phyloP scores from a whole-genome alignment of 306 rosid species.

The Bauhinia variegata region DNA sequence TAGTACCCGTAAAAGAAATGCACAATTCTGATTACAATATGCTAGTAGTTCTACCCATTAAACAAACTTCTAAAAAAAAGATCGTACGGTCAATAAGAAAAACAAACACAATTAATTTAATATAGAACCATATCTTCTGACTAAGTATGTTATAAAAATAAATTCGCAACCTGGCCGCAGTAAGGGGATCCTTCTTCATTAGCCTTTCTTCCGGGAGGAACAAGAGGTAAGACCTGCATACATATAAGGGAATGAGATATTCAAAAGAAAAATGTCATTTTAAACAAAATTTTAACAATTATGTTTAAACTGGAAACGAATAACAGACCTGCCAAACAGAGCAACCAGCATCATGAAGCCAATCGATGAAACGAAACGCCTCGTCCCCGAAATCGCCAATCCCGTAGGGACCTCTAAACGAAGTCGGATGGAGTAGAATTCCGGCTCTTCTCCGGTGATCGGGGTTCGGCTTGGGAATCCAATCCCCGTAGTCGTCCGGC shows the following conservation, averaged over 20 bases:
- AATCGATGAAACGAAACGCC: constrained; percentile 79
- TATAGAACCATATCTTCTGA: background rate
- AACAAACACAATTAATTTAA: too few species aligned
- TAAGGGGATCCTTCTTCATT: constrained; percentile 83
- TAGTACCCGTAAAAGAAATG: too few species aligned
- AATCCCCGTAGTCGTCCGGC: constrained; percentile 62
- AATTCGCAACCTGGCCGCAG: constrained; percentile 51
- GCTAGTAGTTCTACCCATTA: background rate
- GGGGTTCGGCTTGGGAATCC: constrained; percentile 54
- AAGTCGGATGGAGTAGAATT: constrained; percentile 86
- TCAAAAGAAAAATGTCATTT: background rate
- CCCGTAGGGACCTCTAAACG: constrained; percentile 81
- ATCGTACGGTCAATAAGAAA: background rate
- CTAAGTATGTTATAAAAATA: background rate
- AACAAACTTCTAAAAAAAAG: background rate
- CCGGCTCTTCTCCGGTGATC: constrained; percentile 76
- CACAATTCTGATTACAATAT: too few species aligned
- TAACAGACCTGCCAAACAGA: constrained; percentile 79
- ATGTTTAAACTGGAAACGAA: background rate
- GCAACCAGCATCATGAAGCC: constrained; percentile 82
- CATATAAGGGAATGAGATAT: background rate
- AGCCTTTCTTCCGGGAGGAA: constrained; percentile 90
- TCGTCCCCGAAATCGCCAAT: constrained; percentile 87
- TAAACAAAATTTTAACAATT: background rate
- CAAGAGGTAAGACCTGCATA: constrained; percentile 88